phyloP scores from a whole-genome alignment of 106 monocot genomes.

The Cymbidium sinense region DNA sequence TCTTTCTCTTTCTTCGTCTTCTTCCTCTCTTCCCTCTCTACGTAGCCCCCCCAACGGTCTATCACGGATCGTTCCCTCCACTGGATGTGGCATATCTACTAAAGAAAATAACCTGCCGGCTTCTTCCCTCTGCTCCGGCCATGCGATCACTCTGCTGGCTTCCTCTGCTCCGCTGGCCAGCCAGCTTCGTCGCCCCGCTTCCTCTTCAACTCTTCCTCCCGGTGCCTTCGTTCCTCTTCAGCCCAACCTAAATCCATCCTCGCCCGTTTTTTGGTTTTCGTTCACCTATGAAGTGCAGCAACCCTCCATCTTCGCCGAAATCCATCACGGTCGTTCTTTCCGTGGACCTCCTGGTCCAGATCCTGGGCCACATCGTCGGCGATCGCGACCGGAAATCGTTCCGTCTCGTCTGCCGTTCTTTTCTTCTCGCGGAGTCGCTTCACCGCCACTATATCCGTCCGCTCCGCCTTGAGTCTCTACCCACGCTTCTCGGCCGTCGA shows the following conservation, averaged over 20 bases:
- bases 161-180: not conserved
- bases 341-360: slow-evolving; percentile 47
- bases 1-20: not conserved
- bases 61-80: not conserved
- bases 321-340: slow-evolving; percentile 37
- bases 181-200: not conserved
- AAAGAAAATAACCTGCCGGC: not conserved
- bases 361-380: slow-evolving; percentile 42
- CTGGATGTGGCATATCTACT: too few species aligned
- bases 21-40: not conserved
- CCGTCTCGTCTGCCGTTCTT: slow-evolving; percentile 50
- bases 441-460: slow-evolving; percentile 38
- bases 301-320: not conserved
- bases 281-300: not conserved
- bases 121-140: not conserved
- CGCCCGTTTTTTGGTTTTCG: not conserved
- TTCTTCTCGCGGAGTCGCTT: slow-evolving; percentile 39
- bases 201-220: slow-evolving; percentile 11
- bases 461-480: slow-evolving; percentile 36
- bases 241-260: slow-evolving; percentile 45
- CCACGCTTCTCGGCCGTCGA: slow-evolving; percentile 34
- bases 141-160: slow-evolving; percentile 10
- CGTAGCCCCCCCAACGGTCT: too few species aligned
- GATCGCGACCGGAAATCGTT: slow-evolving; percentile 45
- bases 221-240: slow-evolving; percentile 58